phyloP scores from a whole-genome alignment of 2,329 filamentous ascomycete genomes.

The Beauveria bassiana region DNA sequence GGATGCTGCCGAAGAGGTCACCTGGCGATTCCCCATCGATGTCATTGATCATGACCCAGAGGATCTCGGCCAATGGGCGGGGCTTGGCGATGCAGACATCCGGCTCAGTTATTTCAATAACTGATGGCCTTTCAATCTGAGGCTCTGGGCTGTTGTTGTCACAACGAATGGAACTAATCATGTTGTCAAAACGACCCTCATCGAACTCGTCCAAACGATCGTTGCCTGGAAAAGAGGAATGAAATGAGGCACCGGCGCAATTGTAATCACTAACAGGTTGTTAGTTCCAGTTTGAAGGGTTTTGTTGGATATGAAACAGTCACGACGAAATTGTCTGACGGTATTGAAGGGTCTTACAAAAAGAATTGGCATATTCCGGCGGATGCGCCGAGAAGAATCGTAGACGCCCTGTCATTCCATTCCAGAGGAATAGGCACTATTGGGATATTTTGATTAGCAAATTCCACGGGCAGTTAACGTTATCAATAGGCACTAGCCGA shows the following conservation, averaged over 20 bases:
- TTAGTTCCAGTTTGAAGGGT: neutral
- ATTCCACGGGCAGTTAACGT: neutral
- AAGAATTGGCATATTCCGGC: neutral
- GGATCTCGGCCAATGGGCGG: slow-evolving; percentile 3
- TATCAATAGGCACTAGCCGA: neutral
- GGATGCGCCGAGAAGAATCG: neutral
- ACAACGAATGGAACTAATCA: neutral
- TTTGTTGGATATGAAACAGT: neutral
- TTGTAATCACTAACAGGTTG: neutral
- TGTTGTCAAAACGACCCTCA: neutral
- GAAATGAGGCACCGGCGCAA: neutral
- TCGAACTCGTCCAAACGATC: neutral
- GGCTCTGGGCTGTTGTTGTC: neutral
- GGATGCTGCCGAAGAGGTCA: slow-evolving; percentile 8
- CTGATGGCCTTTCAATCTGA: neutral
- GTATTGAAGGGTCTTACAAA: neutral
- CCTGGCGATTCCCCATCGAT: slow-evolving; percentile 9
- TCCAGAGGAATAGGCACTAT: neutral
- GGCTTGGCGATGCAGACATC: neutral
- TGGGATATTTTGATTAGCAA: neutral
- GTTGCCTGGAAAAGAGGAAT: neutral
- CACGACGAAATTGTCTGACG: neutral
- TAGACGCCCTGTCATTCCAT: neutral
- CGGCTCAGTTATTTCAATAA: neutral
- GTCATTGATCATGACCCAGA: slow-evolving; percentile 4